Evolutionary conservation across 2,329 filamentous ascomycete genomes (phyloP), one percentile per base, ranked within the genome.

Genomic region (Cladosporium halotolerans): DNA sequence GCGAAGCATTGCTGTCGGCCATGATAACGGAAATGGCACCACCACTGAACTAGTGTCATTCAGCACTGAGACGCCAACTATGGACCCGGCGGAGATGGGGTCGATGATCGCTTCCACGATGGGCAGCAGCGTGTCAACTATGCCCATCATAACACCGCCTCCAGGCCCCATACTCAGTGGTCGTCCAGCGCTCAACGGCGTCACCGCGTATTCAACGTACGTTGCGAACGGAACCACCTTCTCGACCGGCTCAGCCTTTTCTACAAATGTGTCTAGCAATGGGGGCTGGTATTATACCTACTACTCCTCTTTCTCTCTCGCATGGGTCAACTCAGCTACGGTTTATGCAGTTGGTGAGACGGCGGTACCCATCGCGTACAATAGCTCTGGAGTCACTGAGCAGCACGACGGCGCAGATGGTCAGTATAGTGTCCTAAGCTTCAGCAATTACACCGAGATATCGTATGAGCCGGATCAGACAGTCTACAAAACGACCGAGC

Each of bases 281-380:
- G 62, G 62, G 10, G 52, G 49, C n/a, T 68, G 66, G 65, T 66
- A 63, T 53, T 58, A 45, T 18, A 48, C 61, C 7, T 68, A 65
- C 53, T 68, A 60, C 50, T 64, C 58, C 10, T 53, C 63, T 3
- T 68, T 54, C 45, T 63, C 57, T 9, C 50, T 60, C 10, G 59
- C 60, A 13, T 68, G 65, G 64, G 52, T 61, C 7, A 58, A 63
- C 5, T 59, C 62, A 5, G 63, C 65, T 1, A 65, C 64, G 1
- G 58, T 63, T 9, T 63, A 62, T 23, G 59, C 55, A 5, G 57
- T 57, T 23, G 57, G 60, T 4, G 57, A 58, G 31, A 62, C 63
- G 2, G 54, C 57, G 6, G 49, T 57, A 4, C 47, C 58, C 1
- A 44, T 57, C 18, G 56, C 56, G 18, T 63, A 60, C 40, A 56